These are phyloP conservation scores for Phytophthora pinifolia DNA, from an alignment of 352 stramenopile genomes.

Conservation along the genomic window DNA sequence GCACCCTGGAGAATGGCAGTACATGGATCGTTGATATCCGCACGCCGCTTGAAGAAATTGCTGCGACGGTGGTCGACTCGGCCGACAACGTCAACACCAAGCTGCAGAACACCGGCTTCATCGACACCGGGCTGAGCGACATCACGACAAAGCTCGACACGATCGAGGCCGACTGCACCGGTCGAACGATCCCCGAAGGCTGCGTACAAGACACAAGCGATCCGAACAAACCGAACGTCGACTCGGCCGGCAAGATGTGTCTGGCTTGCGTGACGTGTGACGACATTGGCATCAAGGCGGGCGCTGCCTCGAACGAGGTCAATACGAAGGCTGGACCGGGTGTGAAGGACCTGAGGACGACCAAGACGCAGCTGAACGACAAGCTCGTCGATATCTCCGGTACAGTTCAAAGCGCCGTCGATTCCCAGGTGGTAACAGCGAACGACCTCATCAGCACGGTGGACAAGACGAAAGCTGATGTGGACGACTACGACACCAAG, in stretches of 20 bases:
- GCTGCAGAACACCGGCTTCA: constrained; percentile 44
- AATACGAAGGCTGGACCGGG: constrained; percentile 35
- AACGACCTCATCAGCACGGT: constrained; percentile 32
- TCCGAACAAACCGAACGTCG: constrained; percentile 7
- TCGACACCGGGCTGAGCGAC: constrained; percentile 37
- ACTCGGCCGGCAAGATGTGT: constrained; percentile 30
- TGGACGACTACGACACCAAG: constrained; percentile 33
- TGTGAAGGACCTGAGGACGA: constrained; percentile 32
- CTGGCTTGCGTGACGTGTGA: constrained; percentile 36
- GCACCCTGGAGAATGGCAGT: constrained; percentile 40
- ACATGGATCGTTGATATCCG: constrained; percentile 45
- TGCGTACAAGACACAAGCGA: constrained; percentile 22
- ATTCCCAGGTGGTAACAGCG: constrained; percentile 33
- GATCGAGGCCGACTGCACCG: constrained; percentile 31
- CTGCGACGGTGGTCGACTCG: constrained; percentile 39
- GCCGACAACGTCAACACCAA: constrained; percentile 29
- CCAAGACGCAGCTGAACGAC: constrained; percentile 35
- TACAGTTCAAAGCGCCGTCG: constrained; percentile 40
- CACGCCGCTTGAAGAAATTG: constrained; percentile 43
- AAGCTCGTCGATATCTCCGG: constrained; percentile 42
- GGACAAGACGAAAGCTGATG: constrained; percentile 27
- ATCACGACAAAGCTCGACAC: constrained; percentile 32
- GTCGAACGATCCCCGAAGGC: constrained; percentile 30
- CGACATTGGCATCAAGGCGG: constrained; percentile 37
- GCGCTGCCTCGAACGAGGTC: constrained; percentile 34